Conservation (phyloP, 2,329 filamentous ascomycete species). For the Colletotrichum caudatum region DNA sequence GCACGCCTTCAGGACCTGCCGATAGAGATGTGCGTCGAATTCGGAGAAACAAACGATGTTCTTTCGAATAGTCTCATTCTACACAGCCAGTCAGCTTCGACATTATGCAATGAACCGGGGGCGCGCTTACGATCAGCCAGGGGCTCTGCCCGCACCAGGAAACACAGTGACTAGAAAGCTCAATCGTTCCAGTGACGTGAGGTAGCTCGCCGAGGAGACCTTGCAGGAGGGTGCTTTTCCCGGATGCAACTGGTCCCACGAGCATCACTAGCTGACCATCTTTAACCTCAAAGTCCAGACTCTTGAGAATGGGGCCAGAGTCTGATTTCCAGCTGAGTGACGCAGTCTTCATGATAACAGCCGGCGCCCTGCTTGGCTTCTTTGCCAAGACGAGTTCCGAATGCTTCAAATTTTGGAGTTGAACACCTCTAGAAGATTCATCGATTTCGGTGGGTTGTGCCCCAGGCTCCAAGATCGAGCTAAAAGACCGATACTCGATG, state of each 20-base stretch:
- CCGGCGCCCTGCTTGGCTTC: neutral
- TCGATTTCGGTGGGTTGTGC: constrained; percentile 8
- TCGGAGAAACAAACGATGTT: constrained; percentile 51
- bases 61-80: constrained; percentile 51
- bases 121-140: constrained; percentile 48
- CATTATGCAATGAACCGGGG: too few species aligned
- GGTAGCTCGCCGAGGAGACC: constrained; percentile 52
- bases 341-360: constrained; percentile 44
- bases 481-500: constrained; percentile 44
- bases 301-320: constrained; percentile 46
- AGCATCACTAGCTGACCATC: constrained; percentile 53
- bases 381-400: neutral
- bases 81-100: neutral
- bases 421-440: neutral
- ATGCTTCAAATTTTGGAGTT: constrained; percentile 1
- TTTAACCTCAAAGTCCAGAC: constrained; percentile 51
- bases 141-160: constrained; percentile 52
- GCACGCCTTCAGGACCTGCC: constrained; percentile 46
- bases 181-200: constrained; percentile 42
- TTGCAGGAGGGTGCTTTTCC: constrained; percentile 59
- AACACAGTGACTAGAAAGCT: constrained; percentile 36
- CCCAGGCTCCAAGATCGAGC: neutral
- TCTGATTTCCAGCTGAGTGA: constrained; percentile 52
- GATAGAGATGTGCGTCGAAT: constrained; percentile 47
- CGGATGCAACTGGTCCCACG: constrained; percentile 58